Percentiles rank a stretch among this genome's conserved stretches.
These are phyloP conservation scores for Trichosporon sp. DNA, from an alignment of 1,284 basidiomycete genomes.

Conservation along the genomic window DNA sequence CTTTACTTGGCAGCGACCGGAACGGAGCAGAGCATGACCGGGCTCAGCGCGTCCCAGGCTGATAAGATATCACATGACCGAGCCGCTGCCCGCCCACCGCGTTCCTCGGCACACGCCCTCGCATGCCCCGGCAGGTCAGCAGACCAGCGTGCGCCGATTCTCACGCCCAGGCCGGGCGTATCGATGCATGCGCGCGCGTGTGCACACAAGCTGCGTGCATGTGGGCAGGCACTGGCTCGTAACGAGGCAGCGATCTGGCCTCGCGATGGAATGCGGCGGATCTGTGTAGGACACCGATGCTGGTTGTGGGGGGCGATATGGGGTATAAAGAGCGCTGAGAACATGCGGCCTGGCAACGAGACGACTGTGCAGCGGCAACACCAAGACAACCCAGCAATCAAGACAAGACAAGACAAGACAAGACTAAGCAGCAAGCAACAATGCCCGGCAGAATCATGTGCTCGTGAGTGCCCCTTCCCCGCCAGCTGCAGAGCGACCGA, in stretches of 20 bases:
- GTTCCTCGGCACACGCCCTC: background rate
- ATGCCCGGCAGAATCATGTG: slow-evolving; percentile 12
- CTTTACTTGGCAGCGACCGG: background rate
- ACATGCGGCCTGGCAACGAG: background rate
- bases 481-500: background rate
- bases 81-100: background rate
- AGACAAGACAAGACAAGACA: background rate
- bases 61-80: slow-evolving; percentile 5
- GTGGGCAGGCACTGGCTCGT: background rate
- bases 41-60: background rate
- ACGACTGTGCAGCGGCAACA: background rate
- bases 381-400: background rate
- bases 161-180: background rate
- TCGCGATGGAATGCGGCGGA: background rate
- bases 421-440: no score
- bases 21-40: background rate
- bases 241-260: background rate
- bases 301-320: background rate
- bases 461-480: slow-evolving; percentile 4
- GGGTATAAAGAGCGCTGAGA: background rate
- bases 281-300: background rate
- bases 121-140: background rate
- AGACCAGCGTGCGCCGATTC: background rate
- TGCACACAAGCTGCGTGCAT: background rate
- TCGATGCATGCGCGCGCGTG: background rate